Conservation (phyloP, 2,329 filamentous ascomycete genomes). For the Ophiocordyceps camponoti-leonardi region DNA sequence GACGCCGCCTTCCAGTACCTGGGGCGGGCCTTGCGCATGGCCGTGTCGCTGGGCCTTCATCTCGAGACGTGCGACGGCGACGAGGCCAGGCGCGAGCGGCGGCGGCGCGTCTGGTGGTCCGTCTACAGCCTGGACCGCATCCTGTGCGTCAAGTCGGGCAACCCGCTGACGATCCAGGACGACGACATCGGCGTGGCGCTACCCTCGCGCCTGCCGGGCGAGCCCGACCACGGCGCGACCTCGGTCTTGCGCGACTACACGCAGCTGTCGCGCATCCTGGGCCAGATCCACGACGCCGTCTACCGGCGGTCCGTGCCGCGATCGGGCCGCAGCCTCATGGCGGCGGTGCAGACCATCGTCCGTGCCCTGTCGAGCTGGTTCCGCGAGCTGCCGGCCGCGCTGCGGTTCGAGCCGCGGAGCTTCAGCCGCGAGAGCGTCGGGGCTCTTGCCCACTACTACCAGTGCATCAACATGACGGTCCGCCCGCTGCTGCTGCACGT, state of each 20-base stretch:
- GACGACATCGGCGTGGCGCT: conserved; percentile 27
- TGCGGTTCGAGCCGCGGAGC: conserved; percentile 31
- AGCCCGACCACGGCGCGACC: conserved; percentile 24
- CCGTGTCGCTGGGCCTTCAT: conserved; percentile 37
- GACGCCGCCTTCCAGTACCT: conserved; percentile 38
- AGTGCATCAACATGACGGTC: conserved; percentile 39
- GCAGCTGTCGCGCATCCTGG: conserved; percentile 31
- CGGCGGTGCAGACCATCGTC: conserved; percentile 32
- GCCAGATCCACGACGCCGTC: conserved; percentile 26
- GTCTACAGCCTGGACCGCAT: conserved; percentile 37
- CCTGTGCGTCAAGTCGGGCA: conserved; percentile 34
- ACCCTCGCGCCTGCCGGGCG: conserved; percentile 15
- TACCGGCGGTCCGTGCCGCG: conserved; percentile 23
- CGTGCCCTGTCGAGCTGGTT: conserved; percentile 31
- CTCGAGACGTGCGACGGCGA: conserved; percentile 27
- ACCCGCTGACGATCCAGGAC: conserved; percentile 35
- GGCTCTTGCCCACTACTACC: conserved; percentile 36
- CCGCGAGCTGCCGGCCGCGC: conserved; percentile 24
- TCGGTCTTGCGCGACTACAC: conserved; percentile 33
- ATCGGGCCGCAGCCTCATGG: conserved; percentile 27
- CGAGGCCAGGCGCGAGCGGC: conserved; percentile 25
- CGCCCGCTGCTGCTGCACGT: conserved; percentile 35
- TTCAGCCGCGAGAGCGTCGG: conserved; percentile 32
- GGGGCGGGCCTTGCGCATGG: conserved; percentile 37
- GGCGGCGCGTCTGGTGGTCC: conserved; percentile 37